These are phyloP conservation scores for Coelastrella sp. DNA, from an alignment of 139 green algal genomes.

Conservation along the genomic window DNA sequence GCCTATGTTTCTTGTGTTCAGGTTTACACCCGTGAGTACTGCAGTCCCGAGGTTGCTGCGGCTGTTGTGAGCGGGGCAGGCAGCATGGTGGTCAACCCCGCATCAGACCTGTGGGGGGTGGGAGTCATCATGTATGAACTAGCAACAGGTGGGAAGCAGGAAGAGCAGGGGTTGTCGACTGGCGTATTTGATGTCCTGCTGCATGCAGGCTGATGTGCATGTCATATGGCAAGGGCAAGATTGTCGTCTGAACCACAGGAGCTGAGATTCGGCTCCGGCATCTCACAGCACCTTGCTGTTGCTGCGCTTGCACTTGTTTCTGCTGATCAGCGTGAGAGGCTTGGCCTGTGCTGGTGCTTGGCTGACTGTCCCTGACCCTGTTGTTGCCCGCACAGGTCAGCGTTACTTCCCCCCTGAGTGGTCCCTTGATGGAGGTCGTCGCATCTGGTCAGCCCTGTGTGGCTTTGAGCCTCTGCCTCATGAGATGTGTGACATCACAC, in stretches of 20 bases:
- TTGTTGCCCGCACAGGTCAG: neutral
- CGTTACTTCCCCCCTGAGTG: conserved; percentile 26
- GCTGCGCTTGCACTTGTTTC: too few species aligned
- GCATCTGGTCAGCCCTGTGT: conserved; percentile 22
- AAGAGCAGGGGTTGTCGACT: neutral
- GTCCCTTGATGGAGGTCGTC: neutral
- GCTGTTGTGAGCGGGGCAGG: neutral
- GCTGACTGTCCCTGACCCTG: too few species aligned
- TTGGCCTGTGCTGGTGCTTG: neutral
- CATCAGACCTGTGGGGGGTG: conserved; percentile 11
- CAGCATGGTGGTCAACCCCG: neutral
- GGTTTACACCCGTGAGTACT: conserved; percentile 24
- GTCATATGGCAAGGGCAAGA: too few species aligned
- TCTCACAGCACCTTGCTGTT: too few species aligned
- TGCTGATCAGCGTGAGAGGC: too few species aligned
- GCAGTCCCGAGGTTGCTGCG: neutral
- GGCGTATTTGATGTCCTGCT: too few species aligned
- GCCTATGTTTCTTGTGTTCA: neutral
- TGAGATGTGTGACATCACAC: neutral
- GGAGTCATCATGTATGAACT: conserved; percentile 26
- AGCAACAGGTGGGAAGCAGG: neutral
- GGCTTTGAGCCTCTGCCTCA: conserved; percentile 26
- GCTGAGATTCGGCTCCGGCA: too few species aligned
- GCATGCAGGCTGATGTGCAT: too few species aligned
- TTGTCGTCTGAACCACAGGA: too few species aligned